A percentile compares a stretch with the other conserved stretches of the same genome.
These are phyloP conservation scores for Wakefieldia striispora DNA, from an alignment of 768 basidiomycete genomes.

Conservation along the genomic window DNA sequence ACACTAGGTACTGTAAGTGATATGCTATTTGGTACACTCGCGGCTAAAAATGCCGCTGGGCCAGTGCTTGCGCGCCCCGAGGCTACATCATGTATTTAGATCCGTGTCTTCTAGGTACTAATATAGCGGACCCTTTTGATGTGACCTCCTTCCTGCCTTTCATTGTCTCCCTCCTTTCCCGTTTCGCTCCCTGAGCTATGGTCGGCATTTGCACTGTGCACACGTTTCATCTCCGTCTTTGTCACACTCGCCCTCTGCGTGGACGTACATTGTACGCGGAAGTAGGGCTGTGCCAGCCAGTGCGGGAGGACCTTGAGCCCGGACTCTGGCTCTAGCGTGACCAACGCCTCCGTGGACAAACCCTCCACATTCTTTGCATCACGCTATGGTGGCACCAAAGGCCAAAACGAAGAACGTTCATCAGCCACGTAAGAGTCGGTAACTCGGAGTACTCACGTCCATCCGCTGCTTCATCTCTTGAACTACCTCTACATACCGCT, in stretches of 20 bases:
- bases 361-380: constrained; percentile 42
- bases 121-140: constrained; percentile 4
- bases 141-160: neutral
- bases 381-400: constrained; percentile 30
- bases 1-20: too few relatives aligned
- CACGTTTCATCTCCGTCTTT: constrained; percentile 8
- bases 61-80: too few relatives aligned
- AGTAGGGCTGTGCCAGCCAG: constrained; percentile 73
- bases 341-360: constrained; percentile 34
- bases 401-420: neutral
- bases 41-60: too few relatives aligned
- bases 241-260: neutral
- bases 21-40: too few relatives aligned
- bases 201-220: neutral
- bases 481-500: constrained; percentile 50
- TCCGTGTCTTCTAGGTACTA: too few relatives aligned
- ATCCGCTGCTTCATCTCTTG: constrained; percentile 59
- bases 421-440: constrained; percentile 3
- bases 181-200: neutral
- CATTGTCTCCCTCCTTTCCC: neutral
- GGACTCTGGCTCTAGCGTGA: constrained; percentile 42
- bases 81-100: too few relatives aligned
- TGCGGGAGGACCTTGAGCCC: constrained; percentile 58
- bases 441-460: constrained; percentile 40
- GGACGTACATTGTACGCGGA: constrained; percentile 24